Evolutionary conservation across 345 rosid species (phyloP), one percentile per base, ranked within the genome.

Genomic region (Gossypium arboreum): DNA sequence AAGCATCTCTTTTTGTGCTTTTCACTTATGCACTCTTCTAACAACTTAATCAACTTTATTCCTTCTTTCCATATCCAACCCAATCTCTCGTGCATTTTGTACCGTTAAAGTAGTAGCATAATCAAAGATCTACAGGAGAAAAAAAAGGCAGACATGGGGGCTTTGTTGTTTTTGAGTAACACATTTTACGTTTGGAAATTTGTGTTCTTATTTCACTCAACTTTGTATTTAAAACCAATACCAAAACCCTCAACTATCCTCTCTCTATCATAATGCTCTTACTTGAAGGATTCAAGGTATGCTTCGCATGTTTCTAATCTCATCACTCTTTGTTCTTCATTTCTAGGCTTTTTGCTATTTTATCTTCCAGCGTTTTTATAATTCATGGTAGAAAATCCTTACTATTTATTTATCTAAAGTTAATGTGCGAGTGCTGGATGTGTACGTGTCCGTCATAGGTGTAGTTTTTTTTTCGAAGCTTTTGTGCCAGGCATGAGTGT

Each of bases 141-240:
- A 20, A 83, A 66, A 75, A 76, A 67, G 78, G 75, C 80, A 79
- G 73, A 67, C 82, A 75, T 54, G 69, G 44, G 8, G 79, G 81
- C 79, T 81, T 85, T 80, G 74, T 61, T 78, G 82, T 61, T 67
- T 78, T 71, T 6, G 48, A 45, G 68, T 22, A 66, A 29, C 73
- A 58, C 54, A 59, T n/a, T 34, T 52, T 2, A 56, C 27, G 27
- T 61, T 55, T 7, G 17, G 52, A 48, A 11, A 34, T 47, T 25
- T 34, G 39, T 48, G 50, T 44, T 71, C 44, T 72, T 25, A 12
- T 29, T 22, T 68, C 17, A 41, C 22, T 67, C 56, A 55, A 55
- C 68, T 13, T 2, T 57, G 24, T 57, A 57, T 45, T 59, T 60
- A 63, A 57, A 51, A 60, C 50, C 76, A 18, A 22, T 41, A 9